Evolutionary conservation across 2,329 filamentous ascomycete genomes (phyloP), one percentile per base, ranked within the genome.

Genomic region (Pseudogymnoascus destructans): DNA sequence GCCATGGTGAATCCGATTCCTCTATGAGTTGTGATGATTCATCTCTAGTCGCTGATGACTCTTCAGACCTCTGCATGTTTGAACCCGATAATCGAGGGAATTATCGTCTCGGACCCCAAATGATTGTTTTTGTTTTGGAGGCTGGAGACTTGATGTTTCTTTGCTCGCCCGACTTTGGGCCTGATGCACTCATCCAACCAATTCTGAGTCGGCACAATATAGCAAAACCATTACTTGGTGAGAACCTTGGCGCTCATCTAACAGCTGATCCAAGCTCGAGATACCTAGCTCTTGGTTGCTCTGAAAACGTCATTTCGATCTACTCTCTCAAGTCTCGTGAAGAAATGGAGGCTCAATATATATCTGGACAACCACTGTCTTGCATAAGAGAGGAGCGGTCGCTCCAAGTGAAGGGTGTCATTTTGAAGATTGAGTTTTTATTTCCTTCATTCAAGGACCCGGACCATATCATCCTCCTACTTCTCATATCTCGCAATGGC

Each of bases 371-470:
- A n/a, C 66, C 72, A 62, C 70, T 87, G 59, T 70, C 75, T 8
- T 86, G 86, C 1, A 78, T 95, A 59, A 76, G 76, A 60, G 70
- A 69, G 0, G 63, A 68, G 52, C 60, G 49, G 36, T 61, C 64
- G 4, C 27, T 67, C 17, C 58, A 61, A 9, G 74, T 89, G 6
- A 79, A 83, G 6, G 90, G 88, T 0, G 76, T 84, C n/a, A 88
- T 97, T 58, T 77, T 92, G 65, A 87, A 89, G 64, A 84, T 96
- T 76, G 86, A 90, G 19, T 98, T 97, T 63, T 76, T 98, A 2
- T 82, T 86, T 60, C 87, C 90, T 6, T 77, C 77, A 8, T 71
- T 78, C 0, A 78, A 81, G 57, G 84, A 91, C 61, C 77, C 81
- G 8, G 76, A 84, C 58, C 83, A 84, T 64, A 80, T 95, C 42